Conservation (phyloP, 306 rosid genomes). For the Prunus padus region DNA sequence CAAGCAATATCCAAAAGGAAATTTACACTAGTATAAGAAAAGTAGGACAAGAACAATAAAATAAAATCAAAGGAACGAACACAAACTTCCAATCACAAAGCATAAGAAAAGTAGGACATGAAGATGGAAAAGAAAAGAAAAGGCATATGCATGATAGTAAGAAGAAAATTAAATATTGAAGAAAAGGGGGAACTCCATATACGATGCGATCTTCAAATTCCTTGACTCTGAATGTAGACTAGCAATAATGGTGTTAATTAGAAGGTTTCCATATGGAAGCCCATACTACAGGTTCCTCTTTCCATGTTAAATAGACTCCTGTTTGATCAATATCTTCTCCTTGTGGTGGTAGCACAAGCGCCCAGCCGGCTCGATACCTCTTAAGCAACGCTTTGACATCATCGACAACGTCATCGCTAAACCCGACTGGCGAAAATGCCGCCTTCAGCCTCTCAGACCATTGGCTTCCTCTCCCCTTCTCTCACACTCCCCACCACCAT, state of each 20-base stretch:
- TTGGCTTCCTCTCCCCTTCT: conserved; percentile 71
- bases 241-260: neutral
- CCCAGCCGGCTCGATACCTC: conserved; percentile 67
- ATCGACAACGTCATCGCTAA: conserved; percentile 81
- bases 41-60: conserved; percentile 34
- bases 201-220: neutral
- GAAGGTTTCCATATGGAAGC: conserved; percentile 87
- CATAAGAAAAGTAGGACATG: conserved; percentile 31
- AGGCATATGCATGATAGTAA: neutral
- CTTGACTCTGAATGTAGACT: neutral
- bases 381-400: conserved; percentile 82
- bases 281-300: conserved; percentile 74
- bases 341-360: conserved; percentile 38
- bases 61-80: conserved; percentile 38
- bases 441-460: conserved; percentile 60
- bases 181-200: neutral
- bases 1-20: conserved; percentile 14
- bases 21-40: too few species aligned
- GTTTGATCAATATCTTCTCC: conserved; percentile 14
- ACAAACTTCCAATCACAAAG: conserved; percentile 62
- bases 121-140: conserved; percentile 27
- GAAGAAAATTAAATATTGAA: neutral
- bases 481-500: conserved; percentile 49
- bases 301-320: conserved; percentile 83
- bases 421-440: conserved; percentile 34